Evolutionary conservation across 2,329 filamentous ascomycete species (phyloP), one percentile per base, ranked within the genome.

Genomic region (Diplodia mutila): DNA sequence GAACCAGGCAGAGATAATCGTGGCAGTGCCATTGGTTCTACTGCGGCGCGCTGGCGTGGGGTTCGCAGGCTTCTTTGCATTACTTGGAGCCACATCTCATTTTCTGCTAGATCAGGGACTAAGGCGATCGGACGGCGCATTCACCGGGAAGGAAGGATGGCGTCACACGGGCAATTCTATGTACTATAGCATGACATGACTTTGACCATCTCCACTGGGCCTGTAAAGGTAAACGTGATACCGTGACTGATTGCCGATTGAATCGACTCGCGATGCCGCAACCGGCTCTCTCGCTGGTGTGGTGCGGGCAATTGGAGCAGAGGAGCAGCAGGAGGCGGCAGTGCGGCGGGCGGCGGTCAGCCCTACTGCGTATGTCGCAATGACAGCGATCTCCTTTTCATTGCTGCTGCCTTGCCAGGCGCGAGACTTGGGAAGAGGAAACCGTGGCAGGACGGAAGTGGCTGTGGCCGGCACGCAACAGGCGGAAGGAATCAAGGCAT

Each of bases 341-440:
- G 27, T 34, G 42, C 42, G 18, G 34, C 34, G 39, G n/a, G 54
- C 54, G 8, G 59, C 59, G 59, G 59, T 63, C 59, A 63, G 59
- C 59, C 59, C 59, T 63, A n/a, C n/a, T n/a, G n/a, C n/a, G n/a
- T n/a, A 63, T 63, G 59, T 63, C 21, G 59, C 46, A 23, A 63
- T 51, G 42, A 18, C 42, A 18, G 37, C 59, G 59, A 63, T 63
- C 59, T 63, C 59, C 59, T 63, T 51, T 63, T 61, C 42, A 21
- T 63, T 23, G 59, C 59, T 63, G 59, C 59, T 63, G 59, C 59
- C 59, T 63, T 49, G 25, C 11, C 23, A 9, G 32, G 54, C 34
- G 54, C 39, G 57, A 42, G 25, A 14, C 18, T 23, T 11, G 16
- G 27, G 12, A 12, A 18, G 42, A 34, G 59, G 59, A 63, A 63